phyloP scores from a whole-genome alignment of 306 rosid species.

The Clitoria ternatea region DNA sequence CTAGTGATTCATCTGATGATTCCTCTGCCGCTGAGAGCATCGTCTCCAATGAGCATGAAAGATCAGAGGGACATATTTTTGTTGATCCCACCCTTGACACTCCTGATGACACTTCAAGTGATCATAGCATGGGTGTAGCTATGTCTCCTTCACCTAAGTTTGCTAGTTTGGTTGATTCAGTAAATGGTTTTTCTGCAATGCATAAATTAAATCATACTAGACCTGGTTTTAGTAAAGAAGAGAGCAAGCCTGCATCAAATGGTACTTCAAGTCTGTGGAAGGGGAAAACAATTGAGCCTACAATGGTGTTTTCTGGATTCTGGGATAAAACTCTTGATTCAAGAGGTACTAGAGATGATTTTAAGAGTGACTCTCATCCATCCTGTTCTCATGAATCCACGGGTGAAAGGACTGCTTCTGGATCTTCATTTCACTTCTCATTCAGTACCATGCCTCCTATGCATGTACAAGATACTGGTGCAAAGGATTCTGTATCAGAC shows the following conservation, averaged over 20 bases:
- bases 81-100: conserved; percentile 42
- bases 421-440: conserved; percentile 36
- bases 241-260: conserved; percentile 23
- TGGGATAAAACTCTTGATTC: conserved; percentile 57
- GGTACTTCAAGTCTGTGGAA: conserved; percentile 21
- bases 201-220: conserved; percentile 36
- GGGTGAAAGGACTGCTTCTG: conserved; percentile 34
- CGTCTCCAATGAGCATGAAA: conserved; percentile 53
- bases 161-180: conserved; percentile 65
- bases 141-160: conserved; percentile 73
- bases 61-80: conserved; percentile 47
- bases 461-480: conserved; percentile 31
- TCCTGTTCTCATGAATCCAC: conserved; percentile 28
- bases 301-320: conserved; percentile 51
- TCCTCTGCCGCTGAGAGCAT: conserved; percentile 66
- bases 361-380: conserved; percentile 9
- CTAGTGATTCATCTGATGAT: conserved; percentile 68
- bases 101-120: conserved; percentile 25
- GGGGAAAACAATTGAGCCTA: conserved; percentile 36
- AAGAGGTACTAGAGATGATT: conserved; percentile 24
- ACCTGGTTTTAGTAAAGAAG: conserved; percentile 35
- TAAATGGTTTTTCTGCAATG: conserved; percentile 38
- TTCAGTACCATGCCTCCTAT: conserved; percentile 36
- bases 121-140: conserved; percentile 31
- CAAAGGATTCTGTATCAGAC: conserved; percentile 23